phyloP scores from a whole-genome alignment of 169 alveolate species.

The Miamiensis avidus region DNA sequence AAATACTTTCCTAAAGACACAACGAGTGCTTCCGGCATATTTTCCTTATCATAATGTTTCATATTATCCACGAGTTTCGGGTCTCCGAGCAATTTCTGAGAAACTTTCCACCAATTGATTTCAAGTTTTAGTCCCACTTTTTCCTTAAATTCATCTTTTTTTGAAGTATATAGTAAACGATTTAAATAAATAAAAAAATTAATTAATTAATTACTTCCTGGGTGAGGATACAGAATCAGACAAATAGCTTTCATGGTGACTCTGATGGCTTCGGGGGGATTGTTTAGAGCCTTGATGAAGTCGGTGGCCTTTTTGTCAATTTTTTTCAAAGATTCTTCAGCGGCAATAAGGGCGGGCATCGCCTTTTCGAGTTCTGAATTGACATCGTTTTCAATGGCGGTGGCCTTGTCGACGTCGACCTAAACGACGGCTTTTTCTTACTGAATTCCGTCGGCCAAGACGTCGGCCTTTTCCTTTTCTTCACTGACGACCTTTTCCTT shows the following conservation, averaged over 20 bases:
- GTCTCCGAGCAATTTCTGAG: slow-evolving; percentile 76
- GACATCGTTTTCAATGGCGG: slow-evolving; percentile 80
- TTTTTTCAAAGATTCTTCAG: slow-evolving; percentile 73
- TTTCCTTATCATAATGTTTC: slow-evolving; percentile 69
- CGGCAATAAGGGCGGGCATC: slow-evolving; percentile 75
- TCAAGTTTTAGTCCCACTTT: slow-evolving; percentile 66
- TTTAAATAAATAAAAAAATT: no score
- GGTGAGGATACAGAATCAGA: slow-evolving; percentile 50
- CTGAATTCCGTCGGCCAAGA: slow-evolving; percentile 64
- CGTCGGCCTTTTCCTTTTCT: slow-evolving; percentile 76
- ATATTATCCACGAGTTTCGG: slow-evolving; percentile 60
- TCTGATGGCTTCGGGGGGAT: slow-evolving; percentile 68
- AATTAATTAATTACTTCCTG: slow-evolving; percentile 9
- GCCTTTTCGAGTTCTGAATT: slow-evolving; percentile 81
- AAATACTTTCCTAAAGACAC: slow-evolving; percentile 69
- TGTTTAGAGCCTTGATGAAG: slow-evolving; percentile 62
- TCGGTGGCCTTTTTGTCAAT: slow-evolving; percentile 72
- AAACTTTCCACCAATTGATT: slow-evolving; percentile 89
- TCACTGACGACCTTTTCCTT: slow-evolving; percentile 67
- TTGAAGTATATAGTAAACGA: no score
- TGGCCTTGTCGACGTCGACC: slow-evolving; percentile 64
- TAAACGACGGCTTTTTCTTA: slow-evolving; percentile 79
- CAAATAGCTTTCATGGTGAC: slow-evolving; percentile 64
- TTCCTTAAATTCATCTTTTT: slow-evolving; percentile 14
- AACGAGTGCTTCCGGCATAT: slow-evolving; percentile 74